Base-by-base conservation (phyloP, 139 green algal species). In the Chlamydomonas incerta region DNA sequence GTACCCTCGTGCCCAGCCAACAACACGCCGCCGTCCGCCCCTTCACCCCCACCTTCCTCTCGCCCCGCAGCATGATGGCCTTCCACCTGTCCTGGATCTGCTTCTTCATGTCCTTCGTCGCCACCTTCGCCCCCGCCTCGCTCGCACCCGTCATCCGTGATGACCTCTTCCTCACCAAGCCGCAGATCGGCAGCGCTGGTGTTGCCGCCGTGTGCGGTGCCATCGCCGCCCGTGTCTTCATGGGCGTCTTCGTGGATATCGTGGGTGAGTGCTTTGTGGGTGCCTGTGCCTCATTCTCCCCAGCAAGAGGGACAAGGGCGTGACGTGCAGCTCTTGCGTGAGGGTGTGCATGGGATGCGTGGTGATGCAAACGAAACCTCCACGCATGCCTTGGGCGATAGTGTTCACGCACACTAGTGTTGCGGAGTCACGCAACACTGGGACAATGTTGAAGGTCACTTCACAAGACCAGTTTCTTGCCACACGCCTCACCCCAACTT, bases 21-120 rank as follows among this genome's bases (percentile, higher is more conserved):
- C 41, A 5, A 50, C 41, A 50, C 5, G 26, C 46, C 14, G 0
- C 50, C 29, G 0, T 15, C 5, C 10, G 63, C 29, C 14, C 29
- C n/a, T 70, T 70, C 14, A 5, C n/a, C 29, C 41, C 37, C 92
- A 92, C 46, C 94, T 97, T 1, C 41, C 37, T 26, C 85, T 94
- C 95, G 81, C 65, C 81, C 9, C 81, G 41, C 41, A 50, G 41
- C 41, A 50, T 50, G 41, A 50, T 50, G 41, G 41, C 41, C 41
- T 50, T 50, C 41, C 95, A 98, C 67, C 80, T 98, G 0, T 96
- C 92, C 0, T 98, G 96, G 96, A 83, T 98, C 28, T 88, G 88
- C 31, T 98, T 98, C 92, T 97, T 98, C 89, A 86, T 95, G 28
- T 93, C 94, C 31, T 99, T 99, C 91, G 81, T 97, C 15, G 97